phyloP scores from a whole-genome alignment of 225 moss, liverwort and hornwort species.

The Sphagnum contortum region DNA sequence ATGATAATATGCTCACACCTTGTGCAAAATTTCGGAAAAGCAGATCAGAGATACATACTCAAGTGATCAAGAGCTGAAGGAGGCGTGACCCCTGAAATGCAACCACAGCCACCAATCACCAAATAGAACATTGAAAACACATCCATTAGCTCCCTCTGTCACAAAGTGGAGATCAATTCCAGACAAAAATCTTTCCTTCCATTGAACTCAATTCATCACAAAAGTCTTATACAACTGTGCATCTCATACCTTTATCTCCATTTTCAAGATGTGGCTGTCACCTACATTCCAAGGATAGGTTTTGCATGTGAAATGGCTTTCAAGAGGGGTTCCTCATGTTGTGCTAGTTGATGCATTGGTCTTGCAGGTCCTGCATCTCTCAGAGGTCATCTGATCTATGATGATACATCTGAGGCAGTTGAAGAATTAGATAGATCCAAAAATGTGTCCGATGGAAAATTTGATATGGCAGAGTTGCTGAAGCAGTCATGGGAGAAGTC shows the following conservation, averaged over 20 bases:
- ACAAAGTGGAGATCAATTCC: too few relatives aligned
- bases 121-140: constrained; percentile 2
- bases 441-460: too few relatives aligned
- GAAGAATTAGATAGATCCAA: too few relatives aligned
- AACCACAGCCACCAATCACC: constrained; percentile 7
- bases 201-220: constrained; percentile 4
- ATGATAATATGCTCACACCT: too few relatives aligned
- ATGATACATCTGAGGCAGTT: too few relatives aligned
- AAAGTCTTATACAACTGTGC: neutral
- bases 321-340: too few relatives aligned
- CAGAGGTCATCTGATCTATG: too few relatives aligned
- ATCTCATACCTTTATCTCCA: constrained; percentile 76
- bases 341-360: too few relatives aligned
- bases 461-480: too few relatives aligned
- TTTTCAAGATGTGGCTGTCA: constrained; percentile 91
- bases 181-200: constrained; percentile 14
- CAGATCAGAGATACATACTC: constrained; percentile 28
- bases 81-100: constrained; percentile 87
- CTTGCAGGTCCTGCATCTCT: too few relatives aligned
- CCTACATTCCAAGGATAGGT: constrained; percentile 17
- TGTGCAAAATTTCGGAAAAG: neutral
- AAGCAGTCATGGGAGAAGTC: too few relatives aligned
- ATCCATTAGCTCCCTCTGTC: too few relatives aligned
- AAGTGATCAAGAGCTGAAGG: constrained; percentile 97
- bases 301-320: neutral